Evolutionary conservation across 1,284 basidiomycete genomes (phyloP), one percentile per base, ranked within the genome.

Genomic region (Fistulinella cinereoalba): DNA sequence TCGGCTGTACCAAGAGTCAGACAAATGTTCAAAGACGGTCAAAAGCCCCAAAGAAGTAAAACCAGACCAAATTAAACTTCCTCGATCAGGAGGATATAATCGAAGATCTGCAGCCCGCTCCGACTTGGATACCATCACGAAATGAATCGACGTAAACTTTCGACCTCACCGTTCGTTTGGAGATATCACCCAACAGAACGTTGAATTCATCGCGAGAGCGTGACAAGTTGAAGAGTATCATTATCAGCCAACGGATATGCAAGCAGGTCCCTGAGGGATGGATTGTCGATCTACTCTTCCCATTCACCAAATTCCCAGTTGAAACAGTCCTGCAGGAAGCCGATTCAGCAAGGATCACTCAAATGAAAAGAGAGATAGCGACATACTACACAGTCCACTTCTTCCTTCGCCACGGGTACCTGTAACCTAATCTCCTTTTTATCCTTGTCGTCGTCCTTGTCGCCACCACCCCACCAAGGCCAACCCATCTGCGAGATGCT

Each of bases 311-410:
- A 86, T 51, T 84, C 77, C 83, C 83, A 86, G 56, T 73, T 79
- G 56, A 70, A 81, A 58, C 83, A 86, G 52, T 86, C 84, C 81
- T 85, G 45, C 18, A n/a, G n/a, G n/a, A n/a, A n/a, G n/a, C n/a
- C 37, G 6, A 21, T n/a, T 3, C 15, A 11, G 12, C 51, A 22
- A 52, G 43, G 7, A 34, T 15, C 3, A 25, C 21, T 2, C 4
- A 9, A 6, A 18, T 36, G 9, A 31, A 25, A 21, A 3, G 13
- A 28, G 11, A 39, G 37, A 10, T 10, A n/a, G 22, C 7, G n/a
- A 59, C 62, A 22, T 39, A 66, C 66, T 31, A 62, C 47, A 48
- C 69, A 76, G 49, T 76, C 71, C 11, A 63, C 56, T 43, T 74
- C 69, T 40, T 70, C 69, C 39, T 71, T 71, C 53, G 72, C 75